These are phyloP conservation scores for Phylloporus scabripes DNA, from an alignment of 768 basidiomycete genomes.

Conservation along the genomic window DNA sequence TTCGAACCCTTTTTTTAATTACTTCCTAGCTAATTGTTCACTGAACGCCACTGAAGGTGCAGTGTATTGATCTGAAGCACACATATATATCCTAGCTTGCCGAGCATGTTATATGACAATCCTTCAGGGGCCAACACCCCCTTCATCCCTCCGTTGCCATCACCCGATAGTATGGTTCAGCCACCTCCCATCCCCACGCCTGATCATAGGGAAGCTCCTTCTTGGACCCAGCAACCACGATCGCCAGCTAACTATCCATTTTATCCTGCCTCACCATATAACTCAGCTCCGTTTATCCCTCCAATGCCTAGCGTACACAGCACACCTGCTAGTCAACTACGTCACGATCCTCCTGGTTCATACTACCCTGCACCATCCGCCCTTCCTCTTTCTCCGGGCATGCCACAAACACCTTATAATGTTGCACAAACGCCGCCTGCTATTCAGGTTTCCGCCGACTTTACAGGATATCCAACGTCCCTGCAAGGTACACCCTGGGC, in stretches of 20 bases:
- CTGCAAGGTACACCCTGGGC: constrained; percentile 26
- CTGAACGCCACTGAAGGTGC: constrained; percentile 12
- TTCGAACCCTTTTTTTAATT: not conserved
- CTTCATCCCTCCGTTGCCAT: constrained; percentile 37
- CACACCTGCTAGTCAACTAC: constrained; percentile 21
- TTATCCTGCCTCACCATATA: constrained; percentile 37
- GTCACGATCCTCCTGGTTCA: constrained; percentile 26
- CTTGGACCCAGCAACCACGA: constrained; percentile 34
- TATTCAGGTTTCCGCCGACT: constrained; percentile 26
- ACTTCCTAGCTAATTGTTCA: constrained; percentile 4
- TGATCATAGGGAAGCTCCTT: constrained; percentile 24
- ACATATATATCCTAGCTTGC: constrained; percentile 20
- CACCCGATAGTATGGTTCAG: constrained; percentile 28
- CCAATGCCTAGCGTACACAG: constrained; percentile 24
- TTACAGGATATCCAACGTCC: constrained; percentile 28
- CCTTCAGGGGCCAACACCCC: constrained; percentile 32
- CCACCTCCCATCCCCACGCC: constrained; percentile 34
- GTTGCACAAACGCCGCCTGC: constrained; percentile 3
- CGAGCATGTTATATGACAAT: constrained; percentile 26
- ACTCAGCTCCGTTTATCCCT: constrained; percentile 36
- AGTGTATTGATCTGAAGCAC: constrained; percentile 19
- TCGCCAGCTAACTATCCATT: constrained; percentile 34
- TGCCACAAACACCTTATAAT: constrained; percentile 6
- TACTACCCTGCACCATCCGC: constrained; percentile 28
- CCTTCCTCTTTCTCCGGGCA: constrained; percentile 23